Conservation (phyloP, 495 filamentous ascomycete species). For the Friedmanniomyces endolithicus region DNA sequence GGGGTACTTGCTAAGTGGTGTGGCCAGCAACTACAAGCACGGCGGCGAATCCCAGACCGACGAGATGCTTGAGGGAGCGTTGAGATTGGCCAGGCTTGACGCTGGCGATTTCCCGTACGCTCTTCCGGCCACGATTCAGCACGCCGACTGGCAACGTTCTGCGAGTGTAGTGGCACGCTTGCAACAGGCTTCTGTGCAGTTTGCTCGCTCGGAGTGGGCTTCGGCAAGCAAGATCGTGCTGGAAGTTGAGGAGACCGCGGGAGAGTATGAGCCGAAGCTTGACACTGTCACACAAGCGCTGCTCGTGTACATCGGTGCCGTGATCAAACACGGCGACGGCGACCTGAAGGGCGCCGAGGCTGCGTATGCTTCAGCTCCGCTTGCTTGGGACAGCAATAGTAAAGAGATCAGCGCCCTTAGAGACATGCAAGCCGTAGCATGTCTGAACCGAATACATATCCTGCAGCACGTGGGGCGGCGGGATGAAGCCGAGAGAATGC, state of each 20-base stretch:
- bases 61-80: slow-evolving; percentile 53
- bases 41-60: slow-evolving; percentile 52
- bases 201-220: slow-evolving; percentile 51
- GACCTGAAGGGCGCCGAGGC: slow-evolving; percentile 51
- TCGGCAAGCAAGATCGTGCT: slow-evolving; percentile 34
- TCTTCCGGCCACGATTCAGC: slow-evolving; percentile 34
- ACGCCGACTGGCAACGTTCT: slow-evolving; percentile 38
- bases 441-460: slow-evolving; percentile 73
- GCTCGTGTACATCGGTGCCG: slow-evolving; percentile 57
- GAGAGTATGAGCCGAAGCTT: not conserved
- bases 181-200: slow-evolving; percentile 47
- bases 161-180: slow-evolving; percentile 47
- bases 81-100: slow-evolving; percentile 28
- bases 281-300: slow-evolving; percentile 31
- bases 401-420: slow-evolving; percentile 41
- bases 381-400: slow-evolving; percentile 39
- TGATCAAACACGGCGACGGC: slow-evolving; percentile 68
- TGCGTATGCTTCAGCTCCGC: slow-evolving; percentile 48
- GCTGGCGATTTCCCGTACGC: slow-evolving; percentile 25
- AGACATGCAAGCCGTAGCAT: slow-evolving; percentile 64
- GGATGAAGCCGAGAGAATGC: slow-evolving; percentile 37
- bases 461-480: slow-evolving; percentile 51
- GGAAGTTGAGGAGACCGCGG: not conserved
- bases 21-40: slow-evolving; percentile 52
- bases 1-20: slow-evolving; percentile 60